A percentile compares a stretch with the other conserved stretches of the same genome.
phyloP scores from a whole-genome alignment of 208 protist genomes.

The Naegleria gruberi region DNA sequence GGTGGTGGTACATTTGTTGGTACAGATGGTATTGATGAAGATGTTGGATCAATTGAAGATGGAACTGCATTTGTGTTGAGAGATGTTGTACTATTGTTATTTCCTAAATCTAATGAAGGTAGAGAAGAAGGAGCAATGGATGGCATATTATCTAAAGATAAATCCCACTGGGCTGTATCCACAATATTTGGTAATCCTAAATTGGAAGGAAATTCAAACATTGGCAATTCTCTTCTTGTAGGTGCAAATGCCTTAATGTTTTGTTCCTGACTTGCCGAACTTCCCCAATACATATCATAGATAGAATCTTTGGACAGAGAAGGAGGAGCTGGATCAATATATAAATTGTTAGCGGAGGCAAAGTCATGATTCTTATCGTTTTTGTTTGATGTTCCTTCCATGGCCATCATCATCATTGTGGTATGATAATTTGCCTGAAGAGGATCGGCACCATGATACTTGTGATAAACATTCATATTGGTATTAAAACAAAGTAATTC shows the following conservation, averaged over 20 bases:
- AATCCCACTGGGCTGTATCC: background rate
- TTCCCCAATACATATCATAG: background rate
- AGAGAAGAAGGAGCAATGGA: background rate
- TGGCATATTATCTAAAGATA: background rate
- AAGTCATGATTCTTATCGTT: background rate
- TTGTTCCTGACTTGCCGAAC: background rate
- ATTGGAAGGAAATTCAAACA: background rate
- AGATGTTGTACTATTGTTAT: background rate
- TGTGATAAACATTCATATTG: background rate
- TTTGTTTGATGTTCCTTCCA: background rate
- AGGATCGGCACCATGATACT: background rate
- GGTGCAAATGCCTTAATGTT: background rate
- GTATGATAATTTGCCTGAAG: background rate
- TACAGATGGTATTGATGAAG: background rate
- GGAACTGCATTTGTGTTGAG: background rate
- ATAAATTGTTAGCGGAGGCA: too few species aligned
- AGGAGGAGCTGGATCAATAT: background rate
- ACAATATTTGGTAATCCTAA: conserved; percentile 6
- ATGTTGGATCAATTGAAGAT: background rate
- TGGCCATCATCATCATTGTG: background rate
- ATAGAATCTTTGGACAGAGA: background rate
- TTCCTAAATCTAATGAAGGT: background rate
- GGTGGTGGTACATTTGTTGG: background rate
- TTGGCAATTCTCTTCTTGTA: background rate
- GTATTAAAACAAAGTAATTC: background rate